Evolutionary conservation across 495 filamentous ascomycete species (phyloP).

Genomic region (Aspergillus haitiensis): DNA sequence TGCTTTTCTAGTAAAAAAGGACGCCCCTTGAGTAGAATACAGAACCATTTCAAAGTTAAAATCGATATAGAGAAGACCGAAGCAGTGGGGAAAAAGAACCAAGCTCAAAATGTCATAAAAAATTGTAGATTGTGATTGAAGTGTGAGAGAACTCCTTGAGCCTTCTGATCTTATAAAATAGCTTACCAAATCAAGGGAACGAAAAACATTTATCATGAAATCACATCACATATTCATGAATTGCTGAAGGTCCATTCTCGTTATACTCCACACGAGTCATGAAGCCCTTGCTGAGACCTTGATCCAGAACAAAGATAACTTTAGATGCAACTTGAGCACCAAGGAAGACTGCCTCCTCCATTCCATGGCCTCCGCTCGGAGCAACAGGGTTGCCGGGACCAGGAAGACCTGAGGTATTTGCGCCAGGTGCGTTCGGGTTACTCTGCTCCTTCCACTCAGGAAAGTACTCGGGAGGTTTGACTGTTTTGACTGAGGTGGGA

Average conservation of each 20-base stretch:
- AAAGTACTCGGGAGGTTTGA: slow-evolving; percentile 82
- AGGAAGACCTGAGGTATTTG: slow-evolving; percentile 22
- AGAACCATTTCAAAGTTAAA: slow-evolving; percentile 23
- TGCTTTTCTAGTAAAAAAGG: slow-evolving; percentile 28
- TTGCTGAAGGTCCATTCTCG: slow-evolving; percentile 69
- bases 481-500: slow-evolving; percentile 78
- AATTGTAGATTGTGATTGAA: background rate
- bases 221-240: slow-evolving; percentile 56
- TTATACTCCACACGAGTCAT: slow-evolving; percentile 76
- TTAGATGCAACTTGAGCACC: slow-evolving; percentile 77
- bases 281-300: slow-evolving; percentile 68
- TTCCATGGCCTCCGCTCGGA: slow-evolving; percentile 37
- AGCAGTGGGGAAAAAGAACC: background rate
- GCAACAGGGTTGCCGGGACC: slow-evolving; percentile 28
- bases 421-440: slow-evolving; percentile 40
- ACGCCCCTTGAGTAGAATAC: slow-evolving; percentile 29
- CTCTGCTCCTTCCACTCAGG: slow-evolving; percentile 89
- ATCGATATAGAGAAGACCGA: slow-evolving; percentile 5
- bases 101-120: slow-evolving; percentile 9
- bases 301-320: slow-evolving; percentile 71
- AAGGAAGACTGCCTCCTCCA: slow-evolving; percentile 76
- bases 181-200: slow-evolving; percentile 5
- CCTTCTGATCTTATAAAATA: background rate
- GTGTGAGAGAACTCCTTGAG: background rate
- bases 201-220: slow-evolving; percentile 5